These are phyloP conservation scores for Macrolepiota fuliginosa DNA, from an alignment of 768 basidiomycete species.

Conservation along the genomic window DNA sequence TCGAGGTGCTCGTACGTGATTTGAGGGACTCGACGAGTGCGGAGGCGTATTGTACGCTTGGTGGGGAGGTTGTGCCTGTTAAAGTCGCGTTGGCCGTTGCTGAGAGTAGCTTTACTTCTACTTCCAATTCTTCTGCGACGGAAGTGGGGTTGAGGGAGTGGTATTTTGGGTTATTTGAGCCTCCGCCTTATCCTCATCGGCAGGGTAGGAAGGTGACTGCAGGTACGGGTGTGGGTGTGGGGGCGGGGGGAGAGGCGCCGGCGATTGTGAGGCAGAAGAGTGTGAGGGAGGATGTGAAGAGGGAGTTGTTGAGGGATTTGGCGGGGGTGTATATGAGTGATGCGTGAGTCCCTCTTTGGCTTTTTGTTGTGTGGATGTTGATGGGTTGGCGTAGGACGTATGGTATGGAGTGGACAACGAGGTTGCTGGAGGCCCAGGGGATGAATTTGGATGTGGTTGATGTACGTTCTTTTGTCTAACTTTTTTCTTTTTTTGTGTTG, in stretches of 20 bases:
- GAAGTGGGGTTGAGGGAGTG: slow-evolving; percentile 48
- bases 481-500: slow-evolving; percentile 6
- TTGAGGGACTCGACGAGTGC: slow-evolving; percentile 76
- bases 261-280: slow-evolving; percentile 30
- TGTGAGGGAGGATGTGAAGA: slow-evolving; percentile 49
- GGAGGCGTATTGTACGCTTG: slow-evolving; percentile 82
- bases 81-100: slow-evolving; percentile 53
- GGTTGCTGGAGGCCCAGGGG: slow-evolving; percentile 77
- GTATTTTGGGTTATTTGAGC: slow-evolving; percentile 45
- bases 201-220: slow-evolving; percentile 16
- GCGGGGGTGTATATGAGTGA: slow-evolving; percentile 82
- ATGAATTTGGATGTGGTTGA: slow-evolving; percentile 75
- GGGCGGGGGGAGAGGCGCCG: slow-evolving; percentile 14
- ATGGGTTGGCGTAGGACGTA: slow-evolving; percentile 36
- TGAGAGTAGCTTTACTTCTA: slow-evolving; percentile 18
- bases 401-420: slow-evolving; percentile 57
- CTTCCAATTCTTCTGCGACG: background rate
- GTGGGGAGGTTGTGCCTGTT: slow-evolving; percentile 69
- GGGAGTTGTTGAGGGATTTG: slow-evolving; percentile 62
- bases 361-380: background rate
- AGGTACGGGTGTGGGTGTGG: background rate
- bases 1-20: slow-evolving; percentile 64
- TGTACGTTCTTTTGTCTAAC: slow-evolving; percentile 47
- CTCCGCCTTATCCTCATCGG: slow-evolving; percentile 21
- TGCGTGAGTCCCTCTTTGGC: slow-evolving; percentile 45